Base-by-base conservation (phyloP, 176 grass and related monocot species). In the Oryza longistaminata region DNA sequence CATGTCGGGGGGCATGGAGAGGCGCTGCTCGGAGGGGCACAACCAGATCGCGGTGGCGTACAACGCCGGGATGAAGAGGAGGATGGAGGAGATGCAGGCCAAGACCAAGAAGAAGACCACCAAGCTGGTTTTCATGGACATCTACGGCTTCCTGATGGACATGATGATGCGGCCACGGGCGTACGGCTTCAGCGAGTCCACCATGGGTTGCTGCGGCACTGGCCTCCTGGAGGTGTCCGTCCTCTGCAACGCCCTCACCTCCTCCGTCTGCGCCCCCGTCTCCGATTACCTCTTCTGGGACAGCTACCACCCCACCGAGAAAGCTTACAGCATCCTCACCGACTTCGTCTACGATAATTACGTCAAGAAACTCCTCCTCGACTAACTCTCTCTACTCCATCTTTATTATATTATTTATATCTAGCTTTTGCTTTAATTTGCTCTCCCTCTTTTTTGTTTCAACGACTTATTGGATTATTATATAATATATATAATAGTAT, bases 271-370 rank as follows among this genome's bases (percentile, higher is more conserved):
- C 79, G 9, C 27, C 24, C 62, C 86, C 67, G 88, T 90, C 34
- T 58, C 13, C 5, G 87, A 97, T 21, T 92, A 94, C 72, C 69
- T 92, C 60, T 97, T 97, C 85, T 97, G 94, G 94, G 94, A 97
- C 74, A 94, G 94, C 88, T 93, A 87, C 81, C 94, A 96, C 80
- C 94, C 94, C 2, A 96, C 94, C 7, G 94, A 96, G 73, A 91
- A 85, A 76, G 94, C 91, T 0, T 96, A 93, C 88, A 92, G 52
- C 64, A 64, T 94, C 45, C 81, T 97, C 22, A 71, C 89, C 7
- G 90, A 91, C 34, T 86, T 70, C 34, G 81, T 92, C 62, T 88
- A 39, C 75, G 80, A 97, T 1, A 61, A 61, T 1, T 61, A 61
- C 7, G 55, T 61, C 55, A 61, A 22, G 21, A 22, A 61, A 19